Conservation (phyloP, 371 early-diverging fungal genomes). For the Dinochytrium kinnereticum region DNA sequence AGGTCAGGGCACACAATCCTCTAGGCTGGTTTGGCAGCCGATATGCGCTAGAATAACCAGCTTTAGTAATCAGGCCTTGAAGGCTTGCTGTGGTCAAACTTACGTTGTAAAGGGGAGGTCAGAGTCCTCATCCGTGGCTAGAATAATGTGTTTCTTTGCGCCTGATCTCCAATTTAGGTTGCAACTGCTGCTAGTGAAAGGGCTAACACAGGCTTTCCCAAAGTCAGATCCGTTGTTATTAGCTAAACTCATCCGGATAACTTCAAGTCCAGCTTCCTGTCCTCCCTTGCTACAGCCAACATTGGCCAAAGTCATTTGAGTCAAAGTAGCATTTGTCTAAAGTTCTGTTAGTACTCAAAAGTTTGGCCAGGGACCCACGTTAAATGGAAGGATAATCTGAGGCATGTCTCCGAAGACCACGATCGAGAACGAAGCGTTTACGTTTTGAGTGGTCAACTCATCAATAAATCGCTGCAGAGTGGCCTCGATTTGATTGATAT, state of each 20-base stretch:
- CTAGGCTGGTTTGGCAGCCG: conserved; percentile 30
- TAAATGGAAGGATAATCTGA: conserved; percentile 36
- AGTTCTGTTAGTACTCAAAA: not conserved
- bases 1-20: conserved; percentile 34
- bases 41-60: conserved; percentile 17
- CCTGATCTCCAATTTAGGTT: conserved; percentile 31
- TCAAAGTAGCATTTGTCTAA: conserved; percentile 14
- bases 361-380: conserved; percentile 18
- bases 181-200: conserved; percentile 23
- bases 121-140: conserved; percentile 51
- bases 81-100: not conserved
- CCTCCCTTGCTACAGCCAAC: conserved; percentile 35
- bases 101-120: conserved; percentile 36
- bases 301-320: conserved; percentile 12
- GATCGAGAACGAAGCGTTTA: conserved; percentile 43
- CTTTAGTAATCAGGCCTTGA: not conserved
- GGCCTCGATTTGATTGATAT: conserved; percentile 36
- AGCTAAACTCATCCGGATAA: conserved; percentile 43
- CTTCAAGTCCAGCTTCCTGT: conserved; percentile 46
- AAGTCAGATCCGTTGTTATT: conserved; percentile 36
- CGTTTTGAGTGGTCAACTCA: conserved; percentile 20
- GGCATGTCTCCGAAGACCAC: conserved; percentile 46
- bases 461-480: conserved; percentile 32
- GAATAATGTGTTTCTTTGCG: conserved; percentile 37
- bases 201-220: conserved; percentile 17